Base-by-base conservation (phyloP, 1,284 basidiomycete genomes). In the Coriolopsis trogii region DNA sequence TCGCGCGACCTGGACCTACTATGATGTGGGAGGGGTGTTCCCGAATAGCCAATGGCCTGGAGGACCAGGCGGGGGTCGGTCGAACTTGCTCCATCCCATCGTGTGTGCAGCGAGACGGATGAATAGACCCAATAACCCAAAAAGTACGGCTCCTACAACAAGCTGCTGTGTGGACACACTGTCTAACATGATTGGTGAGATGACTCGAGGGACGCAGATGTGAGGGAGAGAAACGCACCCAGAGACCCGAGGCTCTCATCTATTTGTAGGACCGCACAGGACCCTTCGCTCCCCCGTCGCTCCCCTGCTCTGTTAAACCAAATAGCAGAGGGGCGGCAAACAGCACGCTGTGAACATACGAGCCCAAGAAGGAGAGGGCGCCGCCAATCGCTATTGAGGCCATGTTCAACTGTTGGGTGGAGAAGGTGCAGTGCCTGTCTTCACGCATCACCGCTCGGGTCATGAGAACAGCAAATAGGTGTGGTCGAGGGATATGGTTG, bases 1-100 rank as follows among this genome's bases (percentile, higher is more conserved):
- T 21, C 24, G 20, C 24, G 16, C n/a, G 34, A 34, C 15, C 6
- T 20, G 12, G 13, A 53, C 56, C 40, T 46, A 62, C 60, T 53
- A 45, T 3, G 53, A 30, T n/a, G 38, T 28, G 3, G 60, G 60
- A 7, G 49, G 53, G 0, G 45, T 40, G 31, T 58, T 53, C n/a
- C 60, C 60, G 23, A 56, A 55, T 3, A 62, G 36, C 60, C 60
- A 62, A 34, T 62, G 60, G 4, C 60, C 52, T 3, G 56, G 56
- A 20, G 58, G 60, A 20, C 60, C 55, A 10, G 60, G 60, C 12
- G 60, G 60, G 7, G 60, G 49, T 15, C 25, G 41, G 21, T 45
- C 38, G 39, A 39, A 24, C 40, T 38, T 46, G 3, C 16, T 45
- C 33, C 21, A 29, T 18, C 30, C 39, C 16, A 49, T 15, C 4